Conservation (phyloP, 2,329 filamentous ascomycete species). For the Aspergillus terreus region DNA sequence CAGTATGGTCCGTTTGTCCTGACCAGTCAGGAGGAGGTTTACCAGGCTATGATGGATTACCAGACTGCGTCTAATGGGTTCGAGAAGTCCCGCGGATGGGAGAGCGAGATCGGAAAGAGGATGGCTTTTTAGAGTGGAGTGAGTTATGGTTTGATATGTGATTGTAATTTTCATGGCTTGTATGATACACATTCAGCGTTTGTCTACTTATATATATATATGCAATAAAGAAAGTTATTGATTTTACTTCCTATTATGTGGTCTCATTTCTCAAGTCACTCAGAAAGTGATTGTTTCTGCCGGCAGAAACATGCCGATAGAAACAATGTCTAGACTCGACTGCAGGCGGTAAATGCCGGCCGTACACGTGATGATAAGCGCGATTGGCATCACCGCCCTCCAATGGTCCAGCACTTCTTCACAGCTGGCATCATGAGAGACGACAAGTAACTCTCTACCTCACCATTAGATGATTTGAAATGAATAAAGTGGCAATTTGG, state of each 20-base stretch:
- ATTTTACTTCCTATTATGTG: background rate
- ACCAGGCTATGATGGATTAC: slow-evolving; percentile 73
- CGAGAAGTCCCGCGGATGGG: slow-evolving; percentile 73
- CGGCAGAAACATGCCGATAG: too few relatives aligned
- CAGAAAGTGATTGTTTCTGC: too few relatives aligned
- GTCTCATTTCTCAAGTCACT: background rate
- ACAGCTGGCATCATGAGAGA: background rate
- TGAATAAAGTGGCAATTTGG: too few relatives aligned
- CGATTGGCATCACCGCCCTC: background rate
- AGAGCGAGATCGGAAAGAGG: slow-evolving; percentile 79
- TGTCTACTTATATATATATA: background rate
- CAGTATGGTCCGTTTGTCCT: slow-evolving; percentile 87
- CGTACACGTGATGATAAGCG: background rate
- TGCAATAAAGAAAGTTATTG: background rate
- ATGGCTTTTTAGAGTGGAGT: slow-evolving; percentile 47
- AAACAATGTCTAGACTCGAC: too few relatives aligned
- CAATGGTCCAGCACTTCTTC: background rate
- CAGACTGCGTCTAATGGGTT: slow-evolving; percentile 72
- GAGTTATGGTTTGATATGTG: background rate
- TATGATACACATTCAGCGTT: slow-evolving; percentile 8
- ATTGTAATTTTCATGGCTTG: background rate
- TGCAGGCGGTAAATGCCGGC: background rate
- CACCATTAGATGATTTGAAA: too few relatives aligned
- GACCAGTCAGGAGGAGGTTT: slow-evolving; percentile 66
- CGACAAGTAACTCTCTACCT: background rate